Base-by-base conservation (phyloP, 169 alveolate genomes). In the Cryptosporidium canis region DNA sequence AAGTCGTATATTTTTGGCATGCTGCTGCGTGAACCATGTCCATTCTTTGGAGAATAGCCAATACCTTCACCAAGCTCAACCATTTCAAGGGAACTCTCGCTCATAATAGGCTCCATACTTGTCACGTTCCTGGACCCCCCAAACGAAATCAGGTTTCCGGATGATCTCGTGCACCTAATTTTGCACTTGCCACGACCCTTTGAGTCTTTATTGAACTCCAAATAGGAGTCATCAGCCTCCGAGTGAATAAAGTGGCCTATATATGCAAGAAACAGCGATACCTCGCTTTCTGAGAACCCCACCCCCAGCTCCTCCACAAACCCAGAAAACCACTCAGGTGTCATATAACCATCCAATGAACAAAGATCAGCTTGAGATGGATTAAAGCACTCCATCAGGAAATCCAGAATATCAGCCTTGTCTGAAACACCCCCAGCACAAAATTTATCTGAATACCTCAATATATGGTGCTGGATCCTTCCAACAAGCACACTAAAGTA, bases 401-500 rank as follows among this genome's bases (percentile, higher is more conserved):
- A n/a, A 24, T 58, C 27, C 4, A 56, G 41, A 16, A 77, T 56
- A 39, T 35, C 45, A 5, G 33, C 70, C 44, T 21, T n/a, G 55
- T 35, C 39, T 35, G 64, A n/a, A 8, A 11, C 8, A 21, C 9
- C n/a, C 39, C 12, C 18, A 11, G 27, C 24, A 16, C 47, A 29
- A 16, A 31, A 3, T n/a, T 61, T 77, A 58, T 77, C 65, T 24
- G 66, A 3, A 27, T 27, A 24, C 35, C 18, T 39, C 35, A 77
- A 37, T 2, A 77, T 53, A 56, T 77, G 43, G n/a, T 77, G 61
- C 27, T 77, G 71, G 8, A 77, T 58, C 21, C 72, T 55, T 35
- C 77, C 87, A 35, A 77, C 31, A 14, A 77, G 21, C n/a, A 77
- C 61, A 18, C 71, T 58, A 77, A 55, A 77, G 37, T 77, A 77